A percentile compares a stretch with the other conserved stretches of the same genome.
Conservation (phyloP, 805 yeast species). For the Myxozyma neotropica region DNA sequence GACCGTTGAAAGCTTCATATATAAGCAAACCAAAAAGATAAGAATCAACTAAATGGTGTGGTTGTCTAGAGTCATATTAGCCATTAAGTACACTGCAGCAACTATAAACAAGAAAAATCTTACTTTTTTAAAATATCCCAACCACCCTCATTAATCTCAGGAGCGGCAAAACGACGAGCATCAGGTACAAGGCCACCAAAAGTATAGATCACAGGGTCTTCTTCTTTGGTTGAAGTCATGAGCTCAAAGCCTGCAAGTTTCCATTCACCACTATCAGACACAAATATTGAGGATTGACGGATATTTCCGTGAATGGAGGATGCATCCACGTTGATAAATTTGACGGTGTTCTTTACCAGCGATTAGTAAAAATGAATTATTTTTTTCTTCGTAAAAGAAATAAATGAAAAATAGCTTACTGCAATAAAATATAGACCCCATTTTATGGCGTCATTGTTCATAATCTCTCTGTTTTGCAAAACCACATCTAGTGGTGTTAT, state of each 20-base stretch:
- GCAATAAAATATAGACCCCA: constrained; percentile 62
- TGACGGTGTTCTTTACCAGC: constrained; percentile 48
- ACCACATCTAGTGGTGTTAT: constrained; percentile 55
- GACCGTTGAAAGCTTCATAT: constrained; percentile 49
- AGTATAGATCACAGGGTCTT: constrained; percentile 44
- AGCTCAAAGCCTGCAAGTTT: constrained; percentile 80
- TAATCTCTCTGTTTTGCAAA: constrained; percentile 40
- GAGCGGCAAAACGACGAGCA: constrained; percentile 50
- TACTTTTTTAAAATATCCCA: constrained; percentile 41
- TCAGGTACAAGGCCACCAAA: constrained; percentile 44
- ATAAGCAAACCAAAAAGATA: constrained; percentile 64
- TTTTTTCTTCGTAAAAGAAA: no score
- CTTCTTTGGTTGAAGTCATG: constrained; percentile 54
- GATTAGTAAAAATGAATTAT: no score
- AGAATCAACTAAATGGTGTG: constrained; percentile 54
- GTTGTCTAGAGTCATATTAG: constrained; percentile 37
- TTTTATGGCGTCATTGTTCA: constrained; percentile 44
- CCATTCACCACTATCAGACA: constrained; percentile 78
- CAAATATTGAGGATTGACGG: constrained; percentile 59
- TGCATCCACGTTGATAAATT: constrained; percentile 58
- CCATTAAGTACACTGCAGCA: neutral
- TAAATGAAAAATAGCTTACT: neutral
- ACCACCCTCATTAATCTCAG: constrained; percentile 55
- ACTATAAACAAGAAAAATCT: neutral
- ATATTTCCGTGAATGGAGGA: constrained; percentile 67